Evolutionary conservation across 345 rosid species (phyloP), one percentile per base, ranked within the genome.

Genomic region (rapeseed (Brassica napus)): DNA sequence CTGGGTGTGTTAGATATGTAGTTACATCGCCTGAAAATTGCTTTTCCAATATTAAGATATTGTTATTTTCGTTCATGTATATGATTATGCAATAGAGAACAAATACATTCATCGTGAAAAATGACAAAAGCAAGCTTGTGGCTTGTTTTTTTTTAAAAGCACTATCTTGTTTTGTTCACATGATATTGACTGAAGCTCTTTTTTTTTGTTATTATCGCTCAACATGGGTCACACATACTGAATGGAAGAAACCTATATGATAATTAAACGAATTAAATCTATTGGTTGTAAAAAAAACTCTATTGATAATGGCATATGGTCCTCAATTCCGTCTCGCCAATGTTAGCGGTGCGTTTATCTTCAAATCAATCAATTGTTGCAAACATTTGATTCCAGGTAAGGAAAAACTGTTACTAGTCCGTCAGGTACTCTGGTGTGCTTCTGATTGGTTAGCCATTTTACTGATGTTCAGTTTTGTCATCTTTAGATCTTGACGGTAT

Each of bases 401-500:
- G 52, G n/a, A 71, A 15, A 32, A 64, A 11, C 28, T 31, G 8
- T 37, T 65, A 37, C 61, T 57, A 12, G 21, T 54, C 34, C 24
- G 5, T 47, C 16, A 47, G 55, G 55, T 42, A 42, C 14, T 66
- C 54, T 78, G 67, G 49, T 42, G 6, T 32, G 35, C 35, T 47
- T 49, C 67, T 55, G 68, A 78, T 30, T 58, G 72, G 72, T 78
- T 78, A 65, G 55, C 23, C 21, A 54, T 54, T 28, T 37, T 6
- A 37, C 42, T 23, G 24, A 12, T 37, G 35, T 58, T 64, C 47
- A 30, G 30, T 14, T 16, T 44, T 65, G 62, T 66, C 35, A 73
- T 66, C 54, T 58, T 58, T 23, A 37, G 73, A 58, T 71, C 15
- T 65, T 78, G 72, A 78, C 69, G 68, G 52, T 78, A 57, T 26